Evolutionary conservation across 2,329 filamentous ascomycete species (phyloP).

Genomic region (Emmonsiellopsis sp.): DNA sequence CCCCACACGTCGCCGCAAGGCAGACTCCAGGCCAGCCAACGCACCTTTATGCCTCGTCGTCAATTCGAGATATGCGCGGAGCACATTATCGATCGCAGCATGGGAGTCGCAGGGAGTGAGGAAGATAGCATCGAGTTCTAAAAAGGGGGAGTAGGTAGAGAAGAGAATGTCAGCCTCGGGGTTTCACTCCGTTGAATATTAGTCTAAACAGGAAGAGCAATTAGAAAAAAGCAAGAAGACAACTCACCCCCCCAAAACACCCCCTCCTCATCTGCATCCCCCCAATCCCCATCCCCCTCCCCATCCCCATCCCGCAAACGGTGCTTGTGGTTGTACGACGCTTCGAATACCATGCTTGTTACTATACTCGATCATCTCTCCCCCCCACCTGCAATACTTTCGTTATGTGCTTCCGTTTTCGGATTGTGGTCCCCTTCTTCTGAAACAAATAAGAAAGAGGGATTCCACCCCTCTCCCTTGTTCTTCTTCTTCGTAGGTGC

Average conservation of each 20-base stretch:
- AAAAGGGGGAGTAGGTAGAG: conserved; percentile 3
- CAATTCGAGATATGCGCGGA: conserved; percentile 76
- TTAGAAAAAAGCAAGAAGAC: not conserved
- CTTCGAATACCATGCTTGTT: conserved; percentile 54
- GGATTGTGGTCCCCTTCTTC: too few species aligned
- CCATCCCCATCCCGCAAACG: too few species aligned
- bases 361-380: conserved; percentile 24
- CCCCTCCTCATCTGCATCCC: conserved; percentile 62
- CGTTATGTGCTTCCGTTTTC: too few species aligned
- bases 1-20: not conserved
- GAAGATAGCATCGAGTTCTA: conserved; percentile 60
- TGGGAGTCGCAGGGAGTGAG: conserved; percentile 50
- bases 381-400: conserved; percentile 19
- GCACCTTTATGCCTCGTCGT: conserved; percentile 62
- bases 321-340: conserved; percentile 46
- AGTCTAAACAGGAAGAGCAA: conserved; percentile 1
- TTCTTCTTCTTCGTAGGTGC: too few species aligned
- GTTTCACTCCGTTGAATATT: too few species aligned
- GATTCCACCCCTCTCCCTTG: too few species aligned
- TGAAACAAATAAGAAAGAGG: too few species aligned
- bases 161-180: not conserved
- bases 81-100: conserved; percentile 69
- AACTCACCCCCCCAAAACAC: conserved; percentile 79
- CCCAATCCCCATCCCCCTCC: too few species aligned
- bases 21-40: conserved; percentile 5